Base-by-base conservation (phyloP, 805 yeast genomes). In the Schwanniomyces vanrijiae region DNA sequence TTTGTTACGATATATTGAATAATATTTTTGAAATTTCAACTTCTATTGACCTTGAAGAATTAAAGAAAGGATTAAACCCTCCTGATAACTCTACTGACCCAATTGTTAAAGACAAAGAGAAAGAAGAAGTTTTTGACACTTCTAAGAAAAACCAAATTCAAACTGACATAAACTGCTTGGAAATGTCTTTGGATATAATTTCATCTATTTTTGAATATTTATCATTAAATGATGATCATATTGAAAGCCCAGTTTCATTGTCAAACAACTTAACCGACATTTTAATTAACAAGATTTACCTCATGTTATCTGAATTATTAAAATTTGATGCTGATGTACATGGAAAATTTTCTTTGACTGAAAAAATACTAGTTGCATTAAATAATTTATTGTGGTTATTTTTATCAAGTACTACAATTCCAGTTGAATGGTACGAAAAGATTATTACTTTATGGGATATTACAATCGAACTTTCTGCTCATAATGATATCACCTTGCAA, bases 321-420 rank as follows among this genome's bases (percentile, higher is more conserved):
- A 55, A 55, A 38, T 74, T 66, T 50, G 67, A 72, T n/a, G 73
- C 55, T 9, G 43, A 28, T 2, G 56, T 66, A 46, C 46, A 58
- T 3, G 56, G 58, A 21, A 38, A 54, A 5, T 51, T 71, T 4
- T 54, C 76, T 38, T 77, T 84, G 49, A 66, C 77, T 22, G 71
- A 80, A 22, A 81, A 86, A 53, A 73, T 82, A 5, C 66, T 88
- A 42, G 75, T 81, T 11, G 83, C 88, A 7, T 73, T 90, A 61
- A 90, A 88, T 65, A 91, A 91, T 58, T 61, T 86, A 44, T 62
- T 80, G 35, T 84, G 91, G 90, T 66, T 84, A 24, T 58, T 77
- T 48, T 57, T 67, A 31, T 59, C 74, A 3, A 45, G 57, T 38
- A 63, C 66, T 31, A 44, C 57, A 13, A 56, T 63, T 42, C 73